Evolutionary conservation across 139 green algal genomes (phyloP), one percentile per base, ranked within the genome.

Genomic region (Coelastrella sp.): DNA sequence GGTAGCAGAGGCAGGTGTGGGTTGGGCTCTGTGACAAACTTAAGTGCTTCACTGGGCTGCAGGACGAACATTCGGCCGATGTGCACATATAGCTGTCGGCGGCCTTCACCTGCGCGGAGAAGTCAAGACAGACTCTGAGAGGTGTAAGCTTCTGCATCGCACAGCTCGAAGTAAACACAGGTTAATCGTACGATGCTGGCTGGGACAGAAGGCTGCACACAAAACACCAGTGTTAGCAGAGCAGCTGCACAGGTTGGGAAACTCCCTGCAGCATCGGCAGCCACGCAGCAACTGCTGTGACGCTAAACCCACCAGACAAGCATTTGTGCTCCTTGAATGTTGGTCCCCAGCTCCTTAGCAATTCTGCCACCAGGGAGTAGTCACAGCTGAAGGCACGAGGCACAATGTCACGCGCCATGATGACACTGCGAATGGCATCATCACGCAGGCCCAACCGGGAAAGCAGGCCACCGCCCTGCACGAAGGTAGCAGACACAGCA

Each of bases 321-420:
- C 94, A 97, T 61, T 32, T 61, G 93, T 99, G 98, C 54, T 96
- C 92, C 76, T 93, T 91, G 92, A 98, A 99, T 57, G 85, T 73
- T 1, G 58, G 64, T 14, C 92, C 90, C 89, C 85, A 91, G 75
- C 65, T 91, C 58, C 86, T 57, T 60, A 94, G 82, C 10, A 94
- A 66, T 32, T 89, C 77, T 19, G 95, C 95, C 32, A 99, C 95
- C 13, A 96, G 92, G 5, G 93, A 94, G 95, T 99, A 99, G 94
- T 99, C 97, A 92, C 98, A 99, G 19, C 97, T 94, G 91, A 99
- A 99, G 23, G 98, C 97, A 19, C 98, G 96, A 0, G 98, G 98
- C 80, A 99, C 98, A 80, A 99, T 97, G 94, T 99, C 98, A 5
- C 95, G 90, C 7, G 95, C 88, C 96, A 99, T 98, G 58, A 98